phyloP scores from a whole-genome alignment of 257 asterid species.

The Rhazya stricta region DNA sequence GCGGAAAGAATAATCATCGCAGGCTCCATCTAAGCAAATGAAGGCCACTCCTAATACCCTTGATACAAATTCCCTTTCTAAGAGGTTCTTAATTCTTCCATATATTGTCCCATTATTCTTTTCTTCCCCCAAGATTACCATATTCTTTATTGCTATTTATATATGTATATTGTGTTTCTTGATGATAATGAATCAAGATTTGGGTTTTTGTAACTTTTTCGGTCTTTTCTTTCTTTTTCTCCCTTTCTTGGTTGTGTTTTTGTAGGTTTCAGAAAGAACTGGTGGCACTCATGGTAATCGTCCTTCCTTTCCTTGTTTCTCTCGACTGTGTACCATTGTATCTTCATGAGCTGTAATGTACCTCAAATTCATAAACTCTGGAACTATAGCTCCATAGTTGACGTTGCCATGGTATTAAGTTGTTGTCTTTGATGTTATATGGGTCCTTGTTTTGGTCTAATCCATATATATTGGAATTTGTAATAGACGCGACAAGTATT shows the following conservation, averaged over 20 bases:
- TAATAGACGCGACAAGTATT: neutral
- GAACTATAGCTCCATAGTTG: neutral
- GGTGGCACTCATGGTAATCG: conserved; percentile 62
- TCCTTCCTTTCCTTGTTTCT: neutral
- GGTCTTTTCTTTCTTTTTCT: neutral
- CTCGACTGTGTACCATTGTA: too few species aligned
- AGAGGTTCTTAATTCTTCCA: conserved; percentile 29
- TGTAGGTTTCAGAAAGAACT: conserved; percentile 75
- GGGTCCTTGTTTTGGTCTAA: neutral
- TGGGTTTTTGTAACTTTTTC: too few species aligned
- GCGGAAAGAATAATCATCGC: conserved; percentile 32
- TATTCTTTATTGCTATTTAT: neutral
- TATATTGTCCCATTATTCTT: neutral
- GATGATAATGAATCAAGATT: neutral
- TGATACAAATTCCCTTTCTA: conserved; percentile 59
- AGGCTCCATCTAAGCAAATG: conserved; percentile 42
- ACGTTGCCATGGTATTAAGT: neutral
- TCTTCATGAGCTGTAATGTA: neutral
- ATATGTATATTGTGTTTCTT: neutral
- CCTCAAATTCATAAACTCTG: neutral
- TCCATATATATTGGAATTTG: neutral
- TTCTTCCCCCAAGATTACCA: neutral
- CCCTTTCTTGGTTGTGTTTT: conserved; percentile 6
- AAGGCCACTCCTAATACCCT: conserved; percentile 44
- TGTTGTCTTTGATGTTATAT: neutral